Base-by-base conservation (phyloP, 2,329 filamentous ascomycete species). In the Colletotrichum sublineola region DNA sequence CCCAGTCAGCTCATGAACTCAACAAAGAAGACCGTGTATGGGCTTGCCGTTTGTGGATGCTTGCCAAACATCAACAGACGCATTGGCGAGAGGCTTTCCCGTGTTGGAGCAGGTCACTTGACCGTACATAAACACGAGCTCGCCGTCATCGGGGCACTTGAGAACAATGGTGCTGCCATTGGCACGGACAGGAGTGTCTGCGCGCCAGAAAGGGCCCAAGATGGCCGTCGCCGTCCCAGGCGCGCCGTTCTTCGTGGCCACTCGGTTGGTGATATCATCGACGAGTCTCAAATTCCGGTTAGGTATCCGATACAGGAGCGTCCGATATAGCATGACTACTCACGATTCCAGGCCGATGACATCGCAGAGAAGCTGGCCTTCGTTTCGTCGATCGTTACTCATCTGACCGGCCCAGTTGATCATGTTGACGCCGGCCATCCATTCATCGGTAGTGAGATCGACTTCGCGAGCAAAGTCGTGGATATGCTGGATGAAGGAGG, bases 391-490 rank as follows among this genome's bases (percentile, higher is more conserved):
- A 75, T 89, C 86, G 68, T 88, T 86, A 79, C 88, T 92, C 83
- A 92, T 91, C 83, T 92, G 88, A 75, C 93, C 93, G 62, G 92
- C 89, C 76, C 87, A 86, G 75, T 84, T 85, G 74, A 82, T 90
- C 84, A 80, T 84, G 74, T 81, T 86, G 40, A 94, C 90, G 58
- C 91, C 94, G 11, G 88, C 84, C 83, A 93, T 88, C 93, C 93
- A 95, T 84, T 96, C 94, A 68, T 93, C 92, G n/a, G 90, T 86
- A 9, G 92, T 95, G 70, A 96, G 89, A 80, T 95, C 89, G 74
- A 93, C 90, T 80, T 96, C 93, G 60, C 93, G 91, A 50, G 91
- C 90, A 81, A 96, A 96, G 82, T 94, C 93, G 82, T 96, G 94
- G 68, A 96, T 85, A 83, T 96, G 93, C 68, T 85, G 86, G 79